A percentile compares a stretch with the other conserved stretches of the same genome.
Conservation (phyloP, 331 rosid genomes). For the Prunus yedoensis region DNA sequence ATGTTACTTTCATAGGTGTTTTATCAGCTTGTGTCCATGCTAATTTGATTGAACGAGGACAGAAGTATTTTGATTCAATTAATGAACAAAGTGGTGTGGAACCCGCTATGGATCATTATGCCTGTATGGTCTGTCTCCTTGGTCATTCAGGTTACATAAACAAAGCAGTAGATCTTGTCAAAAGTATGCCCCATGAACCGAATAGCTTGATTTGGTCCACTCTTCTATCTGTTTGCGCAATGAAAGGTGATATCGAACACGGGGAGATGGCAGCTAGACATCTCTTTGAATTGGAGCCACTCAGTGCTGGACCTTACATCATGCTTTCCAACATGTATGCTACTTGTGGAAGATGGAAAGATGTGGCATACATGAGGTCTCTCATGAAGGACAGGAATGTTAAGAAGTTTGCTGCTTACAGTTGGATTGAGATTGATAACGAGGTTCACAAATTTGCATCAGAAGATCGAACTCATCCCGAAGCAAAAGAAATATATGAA, state of each 20-base stretch:
- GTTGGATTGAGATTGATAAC: slow-evolving; percentile 38
- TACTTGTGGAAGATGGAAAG: slow-evolving; percentile 26
- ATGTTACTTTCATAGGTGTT: slow-evolving; percentile 32
- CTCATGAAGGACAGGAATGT: slow-evolving; percentile 28
- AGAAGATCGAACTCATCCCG: slow-evolving; percentile 30
- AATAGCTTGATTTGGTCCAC: slow-evolving; percentile 30
- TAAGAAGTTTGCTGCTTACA: slow-evolving; percentile 25
- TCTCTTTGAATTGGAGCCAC: slow-evolving; percentile 27
- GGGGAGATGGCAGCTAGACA: slow-evolving; percentile 27
- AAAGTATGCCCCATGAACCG: slow-evolving; percentile 29
- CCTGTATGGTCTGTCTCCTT: slow-evolving; percentile 28
- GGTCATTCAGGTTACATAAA: slow-evolving; percentile 16
- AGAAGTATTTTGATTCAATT: slow-evolving; percentile 27
- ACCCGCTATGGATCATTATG: slow-evolving; percentile 32
- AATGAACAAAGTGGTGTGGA: slow-evolving; percentile 9
- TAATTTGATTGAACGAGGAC: slow-evolving; percentile 27
- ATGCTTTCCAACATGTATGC: slow-evolving; percentile 37
- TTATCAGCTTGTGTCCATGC: slow-evolving; percentile 34
- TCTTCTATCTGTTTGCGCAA: slow-evolving; percentile 23
- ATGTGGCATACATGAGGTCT: slow-evolving; percentile 23
- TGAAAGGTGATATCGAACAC: slow-evolving; percentile 19
- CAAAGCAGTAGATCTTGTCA: slow-evolving; percentile 23
- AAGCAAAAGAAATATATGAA: slow-evolving; percentile 22
- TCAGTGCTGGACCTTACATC: slow-evolving; percentile 27
- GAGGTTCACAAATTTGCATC: slow-evolving; percentile 28